Evolutionary conservation across 129 eudicot species (phyloP), one percentile per base, ranked within the genome.

Genomic region (Escallonia rubra): DNA sequence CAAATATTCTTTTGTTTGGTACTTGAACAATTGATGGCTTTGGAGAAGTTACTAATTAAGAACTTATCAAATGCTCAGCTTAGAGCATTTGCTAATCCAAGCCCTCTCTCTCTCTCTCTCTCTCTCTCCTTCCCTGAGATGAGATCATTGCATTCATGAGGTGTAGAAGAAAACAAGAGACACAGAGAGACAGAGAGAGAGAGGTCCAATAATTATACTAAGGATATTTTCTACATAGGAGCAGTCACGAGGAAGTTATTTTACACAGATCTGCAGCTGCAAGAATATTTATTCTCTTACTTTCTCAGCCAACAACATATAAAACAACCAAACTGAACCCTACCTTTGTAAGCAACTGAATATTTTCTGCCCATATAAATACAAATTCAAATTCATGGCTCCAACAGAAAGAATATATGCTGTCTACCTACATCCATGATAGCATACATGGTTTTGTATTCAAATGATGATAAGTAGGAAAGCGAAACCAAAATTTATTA

Each of bases 211-310:
- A 50, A 50, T 50, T n/a, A 50, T 23, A 23, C 34, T 23, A n/a
- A 8, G 55, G 12, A 50, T 50, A 50, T 50, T 50, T 50, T 50
- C 0, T 9, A 50, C 55, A 50, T 50, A 3, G 3, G 9, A 50
- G 55, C 10, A 4, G 55, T 50, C 55, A 50, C 55, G 55, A 50
- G 55, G 55, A 50, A 50, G 12, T 11, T 50, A 11, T 4, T 50
- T 50, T 50, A 0, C 34, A 23, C 34, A 23, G 34, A 23, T 23
- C 34, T 23, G 34, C 34, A 23, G 34, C 34, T 23, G 34, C 34
- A 23, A 23, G 34, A 23, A 23, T 65, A 74, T 64, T 69, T 79
- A 69, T 66, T 66, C 78, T 56, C 75, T 46, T 44, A 13, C 67
- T 55, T 80, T 67, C 68, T 43, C 71, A 55, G 59, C 53, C 67